Percentiles rank a stretch among this genome's conserved stretches.
Conservation (phyloP, 2,329 filamentous ascomycete genomes). For the Hypoxylon sp. region DNA sequence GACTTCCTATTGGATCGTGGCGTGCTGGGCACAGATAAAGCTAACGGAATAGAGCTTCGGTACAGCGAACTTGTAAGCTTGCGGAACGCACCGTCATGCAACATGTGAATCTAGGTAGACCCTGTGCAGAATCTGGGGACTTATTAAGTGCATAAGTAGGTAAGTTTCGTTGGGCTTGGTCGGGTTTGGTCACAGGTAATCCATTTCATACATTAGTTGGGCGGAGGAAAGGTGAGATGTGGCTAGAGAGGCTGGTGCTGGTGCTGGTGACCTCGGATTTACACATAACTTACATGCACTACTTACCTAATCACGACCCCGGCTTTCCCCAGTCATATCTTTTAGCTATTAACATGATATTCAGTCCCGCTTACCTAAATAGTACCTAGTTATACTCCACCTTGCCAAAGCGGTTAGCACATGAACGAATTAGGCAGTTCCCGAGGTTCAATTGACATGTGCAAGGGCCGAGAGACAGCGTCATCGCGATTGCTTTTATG, state of each 20-base stretch:
- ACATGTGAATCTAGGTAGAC: constrained; percentile 38
- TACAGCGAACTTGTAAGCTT: constrained; percentile 31
- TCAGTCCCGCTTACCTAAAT: constrained; percentile 33
- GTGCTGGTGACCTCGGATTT: constrained; percentile 4
- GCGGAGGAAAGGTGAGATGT: not conserved
- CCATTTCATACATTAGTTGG: not conserved
- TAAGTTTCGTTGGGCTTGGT: not conserved
- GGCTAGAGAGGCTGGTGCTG: constrained; percentile 4
- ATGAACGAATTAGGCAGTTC: constrained; percentile 47
- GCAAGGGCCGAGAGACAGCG: constrained; percentile 41
- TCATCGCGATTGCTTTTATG: constrained; percentile 45
- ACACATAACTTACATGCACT: not conserved
- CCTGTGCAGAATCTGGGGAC: constrained; percentile 36
- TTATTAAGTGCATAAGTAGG: constrained; percentile 25
- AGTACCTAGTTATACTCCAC: constrained; percentile 9
- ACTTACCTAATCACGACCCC: constrained; percentile 1
- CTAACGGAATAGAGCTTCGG: constrained; percentile 29
- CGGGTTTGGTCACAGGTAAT: not conserved
- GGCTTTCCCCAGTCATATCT: not conserved
- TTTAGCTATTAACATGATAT: constrained; percentile 1
- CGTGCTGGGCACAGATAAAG: constrained; percentile 19
- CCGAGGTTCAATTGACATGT: constrained; percentile 56
- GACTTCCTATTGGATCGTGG: constrained; percentile 29
- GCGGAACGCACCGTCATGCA: constrained; percentile 38
- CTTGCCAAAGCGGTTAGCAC: constrained; percentile 6